phyloP scores from a whole-genome alignment of 768 basidiomycete genomes.

The Termitomyces sp. region DNA sequence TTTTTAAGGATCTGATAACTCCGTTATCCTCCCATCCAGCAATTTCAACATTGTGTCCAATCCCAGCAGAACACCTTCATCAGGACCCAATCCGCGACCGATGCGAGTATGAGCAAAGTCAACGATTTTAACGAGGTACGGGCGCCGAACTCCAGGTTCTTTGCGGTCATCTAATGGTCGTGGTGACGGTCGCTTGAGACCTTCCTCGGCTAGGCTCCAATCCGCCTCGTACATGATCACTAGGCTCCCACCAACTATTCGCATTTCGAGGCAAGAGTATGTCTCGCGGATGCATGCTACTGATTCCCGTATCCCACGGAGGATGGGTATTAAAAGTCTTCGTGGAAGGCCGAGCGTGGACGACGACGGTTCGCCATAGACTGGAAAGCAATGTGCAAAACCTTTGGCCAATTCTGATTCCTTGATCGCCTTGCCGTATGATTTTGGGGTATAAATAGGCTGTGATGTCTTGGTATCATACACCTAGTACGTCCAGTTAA shows the following conservation, averaged over 20 bases:
- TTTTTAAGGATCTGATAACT: slow-evolving; percentile 8
- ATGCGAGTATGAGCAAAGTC: slow-evolving; percentile 92
- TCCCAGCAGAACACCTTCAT: slow-evolving; percentile 71
- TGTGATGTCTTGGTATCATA: slow-evolving; percentile 52
- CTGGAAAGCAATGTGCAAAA: slow-evolving; percentile 73
- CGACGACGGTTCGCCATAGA: slow-evolving; percentile 17
- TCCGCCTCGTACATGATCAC: slow-evolving; percentile 70
- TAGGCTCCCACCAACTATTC: slow-evolving; percentile 78
- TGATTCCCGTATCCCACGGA: slow-evolving; percentile 48
- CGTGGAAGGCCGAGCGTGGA: slow-evolving; percentile 47
- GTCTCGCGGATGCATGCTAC: slow-evolving; percentile 42
- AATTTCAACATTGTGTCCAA: slow-evolving; percentile 58
- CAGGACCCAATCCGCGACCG: slow-evolving; percentile 64
- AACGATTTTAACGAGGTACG: slow-evolving; percentile 70
- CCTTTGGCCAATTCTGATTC: slow-evolving; percentile 64
- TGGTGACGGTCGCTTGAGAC: slow-evolving; percentile 26
- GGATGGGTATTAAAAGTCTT: slow-evolving; percentile 48
- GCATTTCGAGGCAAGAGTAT: slow-evolving; percentile 52
- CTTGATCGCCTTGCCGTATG: slow-evolving; percentile 74
- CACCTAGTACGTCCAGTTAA: slow-evolving; percentile 39
- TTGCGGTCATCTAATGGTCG: slow-evolving; percentile 22
- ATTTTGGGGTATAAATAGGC: slow-evolving; percentile 58
- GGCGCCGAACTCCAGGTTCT: slow-evolving; percentile 31
- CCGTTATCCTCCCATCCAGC: slow-evolving; percentile 32
- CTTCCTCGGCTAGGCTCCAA: slow-evolving; percentile 34